Evolutionary conservation across 768 basidiomycete species (phyloP).

Genomic region (Boletus reticuloceps): DNA sequence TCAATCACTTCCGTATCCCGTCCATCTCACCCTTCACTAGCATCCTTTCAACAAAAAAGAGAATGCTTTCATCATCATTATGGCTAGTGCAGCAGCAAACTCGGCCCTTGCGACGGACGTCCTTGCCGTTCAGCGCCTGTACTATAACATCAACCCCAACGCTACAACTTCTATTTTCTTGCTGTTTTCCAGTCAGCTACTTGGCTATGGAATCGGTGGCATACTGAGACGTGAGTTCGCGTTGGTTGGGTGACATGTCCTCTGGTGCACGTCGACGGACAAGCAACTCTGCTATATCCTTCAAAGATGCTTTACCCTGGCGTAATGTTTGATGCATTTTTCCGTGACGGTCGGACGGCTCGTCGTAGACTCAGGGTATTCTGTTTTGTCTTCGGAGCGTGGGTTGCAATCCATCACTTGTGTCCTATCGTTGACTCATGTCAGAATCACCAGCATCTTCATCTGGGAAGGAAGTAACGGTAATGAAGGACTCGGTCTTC

Average conservation of each 20-base stretch:
- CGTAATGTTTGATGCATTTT: slow-evolving; percentile 37
- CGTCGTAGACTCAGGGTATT: slow-evolving; percentile 39
- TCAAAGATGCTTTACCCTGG: slow-evolving; percentile 45
- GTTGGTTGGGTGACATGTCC: not conserved
- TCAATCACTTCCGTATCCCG: not conserved
- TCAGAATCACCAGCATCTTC: slow-evolving; percentile 31
- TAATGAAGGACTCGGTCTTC: slow-evolving; percentile 61
- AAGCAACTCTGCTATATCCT: slow-evolving; percentile 40
- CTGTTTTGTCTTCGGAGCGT: slow-evolving; percentile 27
- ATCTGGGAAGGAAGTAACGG: slow-evolving; percentile 47
- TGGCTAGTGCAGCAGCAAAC: too few relatives aligned
- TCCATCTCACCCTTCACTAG: too few relatives aligned
- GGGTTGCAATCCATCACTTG: slow-evolving; percentile 20
- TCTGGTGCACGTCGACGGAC: slow-evolving; percentile 1
- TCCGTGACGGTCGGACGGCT: slow-evolving; percentile 37
- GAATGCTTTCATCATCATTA: too few relatives aligned
- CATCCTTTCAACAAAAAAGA: too few relatives aligned
- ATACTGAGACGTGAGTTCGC: slow-evolving; percentile 42
- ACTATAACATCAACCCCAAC: slow-evolving; percentile 51
- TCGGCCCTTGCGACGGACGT: slow-evolving; percentile 53
- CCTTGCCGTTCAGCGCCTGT: slow-evolving; percentile 52
- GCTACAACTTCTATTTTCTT: slow-evolving; percentile 44
- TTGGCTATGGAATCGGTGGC: slow-evolving; percentile 57
- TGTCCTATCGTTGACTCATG: not conserved
- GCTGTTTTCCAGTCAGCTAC: slow-evolving; percentile 33